Percentiles rank a stretch among this genome's conserved stretches.
Conservation (phyloP, 1,139 yeast genomes). For the Pichia kudriavzevii region DNA sequence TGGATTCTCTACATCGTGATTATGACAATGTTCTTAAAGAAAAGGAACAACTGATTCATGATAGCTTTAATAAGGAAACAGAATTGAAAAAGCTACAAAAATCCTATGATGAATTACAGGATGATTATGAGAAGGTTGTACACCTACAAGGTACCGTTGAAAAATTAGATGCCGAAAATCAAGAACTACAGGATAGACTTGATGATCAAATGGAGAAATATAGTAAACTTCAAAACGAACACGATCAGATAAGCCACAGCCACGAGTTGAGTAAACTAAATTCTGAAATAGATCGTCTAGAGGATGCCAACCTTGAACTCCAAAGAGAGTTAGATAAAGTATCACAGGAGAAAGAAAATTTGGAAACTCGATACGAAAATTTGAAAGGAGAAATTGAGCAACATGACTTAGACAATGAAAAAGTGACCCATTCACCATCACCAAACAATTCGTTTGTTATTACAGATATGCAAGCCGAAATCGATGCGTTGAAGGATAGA, state of each 20-base stretch:
- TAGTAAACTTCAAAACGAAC: not conserved
- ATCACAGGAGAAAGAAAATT: conserved; percentile 7
- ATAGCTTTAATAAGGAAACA: conserved; percentile 7
- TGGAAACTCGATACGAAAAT: not conserved
- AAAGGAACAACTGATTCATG: conserved; percentile 18
- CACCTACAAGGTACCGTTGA: too few relatives aligned
- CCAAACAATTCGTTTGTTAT: not conserved
- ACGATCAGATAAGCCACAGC: conserved; percentile 1
- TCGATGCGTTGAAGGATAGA: conserved; percentile 9
- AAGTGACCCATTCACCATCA: not conserved
- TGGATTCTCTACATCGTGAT: conserved; percentile 1
- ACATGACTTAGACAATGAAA: conserved; percentile 14
- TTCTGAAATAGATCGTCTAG: conserved; percentile 12
- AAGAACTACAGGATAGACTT: conserved; percentile 7
- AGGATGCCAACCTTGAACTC: conserved; percentile 5
- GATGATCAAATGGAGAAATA: too few relatives aligned
- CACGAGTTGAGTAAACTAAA: conserved; percentile 15
- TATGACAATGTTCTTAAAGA: conserved; percentile 11
- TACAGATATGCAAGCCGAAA: conserved; percentile 5
- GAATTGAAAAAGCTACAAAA: conserved; percentile 19
- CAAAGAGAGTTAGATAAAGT: too few relatives aligned
- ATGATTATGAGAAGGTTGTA: too few relatives aligned
- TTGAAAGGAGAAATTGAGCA: conserved; percentile 13
- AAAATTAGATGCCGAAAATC: too few relatives aligned
- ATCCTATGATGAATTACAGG: conserved; percentile 1